phyloP scores from a whole-genome alignment of 1,284 basidiomycete species.

The Phlebopus sp. region DNA sequence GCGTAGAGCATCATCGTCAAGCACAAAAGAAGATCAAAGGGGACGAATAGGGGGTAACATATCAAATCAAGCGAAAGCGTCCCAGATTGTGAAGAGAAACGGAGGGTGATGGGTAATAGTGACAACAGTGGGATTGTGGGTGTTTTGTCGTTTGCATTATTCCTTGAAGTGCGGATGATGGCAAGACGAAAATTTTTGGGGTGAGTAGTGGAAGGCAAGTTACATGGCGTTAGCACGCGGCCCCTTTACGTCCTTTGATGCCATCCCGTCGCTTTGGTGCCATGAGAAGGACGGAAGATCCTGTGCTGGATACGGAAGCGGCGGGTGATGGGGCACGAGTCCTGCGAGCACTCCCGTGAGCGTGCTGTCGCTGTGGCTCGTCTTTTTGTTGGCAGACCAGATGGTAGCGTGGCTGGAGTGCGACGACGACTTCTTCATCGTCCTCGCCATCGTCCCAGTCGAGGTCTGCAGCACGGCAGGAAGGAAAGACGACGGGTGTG shows the following conservation, averaged over 20 bases:
- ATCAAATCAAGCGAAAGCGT: conserved; percentile 15
- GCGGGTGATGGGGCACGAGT: conserved; percentile 19
- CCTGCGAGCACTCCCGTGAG: conserved; percentile 12
- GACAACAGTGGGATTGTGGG: conserved; percentile 1
- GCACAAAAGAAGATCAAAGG: conserved; percentile 2
- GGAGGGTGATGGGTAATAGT: conserved; percentile 1
- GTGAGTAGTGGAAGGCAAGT: conserved; percentile 4
- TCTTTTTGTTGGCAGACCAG: conserved; percentile 13
- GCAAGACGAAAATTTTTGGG: conserved; percentile 6
- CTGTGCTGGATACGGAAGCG: conserved; percentile 24
- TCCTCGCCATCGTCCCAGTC: conserved; percentile 29
- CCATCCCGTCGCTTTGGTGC: conserved; percentile 20
- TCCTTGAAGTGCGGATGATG: conserved; percentile 2
- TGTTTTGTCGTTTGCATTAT: conserved; percentile 6
- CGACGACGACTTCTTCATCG: conserved; percentile 17
- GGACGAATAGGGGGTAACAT: conserved; percentile 7
- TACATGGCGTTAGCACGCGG: conserved; percentile 12
- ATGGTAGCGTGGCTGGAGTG: conserved; percentile 22
- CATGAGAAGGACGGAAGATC: conserved; percentile 31
- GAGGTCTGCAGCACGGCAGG: conserved; percentile 28
- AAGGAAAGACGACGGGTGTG: conserved; percentile 31
- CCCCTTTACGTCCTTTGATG: conserved; percentile 15
- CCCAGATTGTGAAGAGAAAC: conserved; percentile 11
- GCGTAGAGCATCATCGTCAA: conserved; percentile 15
- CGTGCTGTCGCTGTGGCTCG: conserved; percentile 3